Base-by-base conservation (phyloP, 148 eudicot genomes). In the Chenopodium album region DNA sequence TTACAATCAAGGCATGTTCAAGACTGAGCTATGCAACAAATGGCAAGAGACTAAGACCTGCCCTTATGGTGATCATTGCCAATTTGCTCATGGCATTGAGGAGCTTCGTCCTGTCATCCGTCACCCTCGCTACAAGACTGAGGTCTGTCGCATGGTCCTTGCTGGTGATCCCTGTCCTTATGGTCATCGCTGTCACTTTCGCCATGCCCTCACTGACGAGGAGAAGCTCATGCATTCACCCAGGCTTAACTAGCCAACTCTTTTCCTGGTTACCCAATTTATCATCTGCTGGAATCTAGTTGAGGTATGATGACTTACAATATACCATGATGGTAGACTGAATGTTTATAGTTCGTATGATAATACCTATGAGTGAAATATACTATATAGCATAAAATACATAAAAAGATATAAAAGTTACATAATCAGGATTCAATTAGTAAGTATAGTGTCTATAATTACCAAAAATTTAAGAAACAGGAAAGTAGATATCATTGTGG, bases 131-230 rank as follows among this genome's bases (percentile, higher is more conserved):
- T 91, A 91, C 88, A 92, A 92, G 89, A 91, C 97, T 20, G 90
- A 91, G 85, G 92, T 91, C 56, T 92, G 97, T 70, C 90, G 92
- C 73, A 92, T 91, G 94, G 89, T 92, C 82, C 92, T 92, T n/a
- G 79, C 84, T 29, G 91, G 92, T 23, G 90, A 86, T 37, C 82
- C 78, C 28, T 92, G 97, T 84, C 97, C 97, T 66, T 91, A 91
- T 77, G 97, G 97, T 76, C 97, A 91, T 86, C 93, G 97, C 83
- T 92, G 97, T 82, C 94, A 92, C 82, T 92, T 92, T 64, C 94
- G 97, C 72, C 97, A 91, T 79, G 73, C 92, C 69, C 91, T 92
- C 73, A 88, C 94, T 73, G 90, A 89, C 0, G 78, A 89, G 78
- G 94, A 92, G 83, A 85, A 85, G 79, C 87, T 86, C 76, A 81